Evolutionary conservation across 1,284 basidiomycete species (phyloP).

Genomic region (Marasmius oreades): DNA sequence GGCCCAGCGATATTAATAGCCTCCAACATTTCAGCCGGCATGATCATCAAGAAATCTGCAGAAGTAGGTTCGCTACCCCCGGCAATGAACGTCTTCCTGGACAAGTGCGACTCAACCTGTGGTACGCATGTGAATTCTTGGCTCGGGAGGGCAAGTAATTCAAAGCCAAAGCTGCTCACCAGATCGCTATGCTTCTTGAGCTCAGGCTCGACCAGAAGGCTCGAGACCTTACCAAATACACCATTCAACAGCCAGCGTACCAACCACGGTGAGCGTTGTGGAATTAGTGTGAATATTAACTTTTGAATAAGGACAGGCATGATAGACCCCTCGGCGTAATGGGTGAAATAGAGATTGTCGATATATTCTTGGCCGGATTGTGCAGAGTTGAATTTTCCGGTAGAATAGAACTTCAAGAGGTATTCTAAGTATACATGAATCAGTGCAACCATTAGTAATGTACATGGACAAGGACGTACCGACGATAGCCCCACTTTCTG

Average conservation of each 20-base stretch:
- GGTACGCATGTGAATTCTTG: too few relatives aligned
- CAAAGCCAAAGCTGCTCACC: too few relatives aligned
- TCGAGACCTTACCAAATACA: conserved; percentile 27
- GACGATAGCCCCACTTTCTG: conserved; percentile 48
- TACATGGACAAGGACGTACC: conserved; percentile 33
- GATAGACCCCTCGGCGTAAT: conserved; percentile 38
- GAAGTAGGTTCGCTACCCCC: conserved; percentile 8
- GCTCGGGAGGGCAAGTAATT: too few relatives aligned
- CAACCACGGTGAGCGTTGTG: too few relatives aligned
- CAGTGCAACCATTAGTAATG: too few relatives aligned
- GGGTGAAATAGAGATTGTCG: too few relatives aligned
- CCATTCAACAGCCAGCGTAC: conserved; percentile 32
- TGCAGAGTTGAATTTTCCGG: conserved; percentile 17
- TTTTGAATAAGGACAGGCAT: conserved; percentile 35
- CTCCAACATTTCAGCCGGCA: conserved; percentile 1
- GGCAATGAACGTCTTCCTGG: conserved; percentile 9
- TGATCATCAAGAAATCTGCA: conserved; percentile 11
- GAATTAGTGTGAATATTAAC: conserved; percentile 31
- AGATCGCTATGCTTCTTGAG: conserved; percentile 14
- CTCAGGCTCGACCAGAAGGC: conserved; percentile 24
- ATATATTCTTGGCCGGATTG: conserved; percentile 27
- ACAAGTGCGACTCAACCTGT: conserved; percentile 9
- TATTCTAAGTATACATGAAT: too few relatives aligned
- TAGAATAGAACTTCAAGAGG: conserved; percentile 19
- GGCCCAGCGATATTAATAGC: neutral